These are phyloP conservation scores for Ogataea polymorpha DNA, from an alignment of 805 yeast genomes.

Conservation along the genomic window DNA sequence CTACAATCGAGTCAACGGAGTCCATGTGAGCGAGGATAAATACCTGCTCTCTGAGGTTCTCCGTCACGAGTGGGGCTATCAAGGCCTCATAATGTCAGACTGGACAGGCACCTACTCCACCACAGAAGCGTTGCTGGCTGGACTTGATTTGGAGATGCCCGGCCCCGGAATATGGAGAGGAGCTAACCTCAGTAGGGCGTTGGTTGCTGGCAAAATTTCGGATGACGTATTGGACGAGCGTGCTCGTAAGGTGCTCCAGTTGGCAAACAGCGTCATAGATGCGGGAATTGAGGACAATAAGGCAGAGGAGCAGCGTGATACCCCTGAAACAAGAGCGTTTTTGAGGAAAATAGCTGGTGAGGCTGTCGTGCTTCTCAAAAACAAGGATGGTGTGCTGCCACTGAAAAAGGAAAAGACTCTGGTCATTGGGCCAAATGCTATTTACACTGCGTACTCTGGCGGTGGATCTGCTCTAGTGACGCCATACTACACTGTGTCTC, in stretches of 20 bases:
- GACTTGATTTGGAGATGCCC: conserved; percentile 67
- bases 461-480: conserved; percentile 57
- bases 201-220: conserved; percentile 40
- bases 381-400: conserved; percentile 46
- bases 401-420: conserved; percentile 43
- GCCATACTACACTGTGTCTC: conserved; percentile 47
- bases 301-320: conserved; percentile 40
- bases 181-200: conserved; percentile 38
- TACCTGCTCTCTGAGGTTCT: conserved; percentile 43
- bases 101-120: conserved; percentile 59
- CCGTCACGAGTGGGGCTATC: conserved; percentile 54
- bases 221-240: conserved; percentile 43
- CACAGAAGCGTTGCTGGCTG: conserved; percentile 46
- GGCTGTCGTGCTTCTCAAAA: conserved; percentile 49
- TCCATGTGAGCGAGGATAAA: conserved; percentile 48
- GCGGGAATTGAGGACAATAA: conserved; percentile 42
- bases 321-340: conserved; percentile 43
- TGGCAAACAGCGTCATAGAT: conserved; percentile 42
- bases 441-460: conserved; percentile 40
- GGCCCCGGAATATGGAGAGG: conserved; percentile 49
- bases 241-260: conserved; percentile 44
- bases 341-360: conserved; percentile 48
- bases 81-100: conserved; percentile 59
- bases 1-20: conserved; percentile 62
- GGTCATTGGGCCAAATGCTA: conserved; percentile 43